Base-by-base conservation (phyloP, 2,329 filamentous ascomycete genomes). In the Pestalotiopsis sp. region DNA sequence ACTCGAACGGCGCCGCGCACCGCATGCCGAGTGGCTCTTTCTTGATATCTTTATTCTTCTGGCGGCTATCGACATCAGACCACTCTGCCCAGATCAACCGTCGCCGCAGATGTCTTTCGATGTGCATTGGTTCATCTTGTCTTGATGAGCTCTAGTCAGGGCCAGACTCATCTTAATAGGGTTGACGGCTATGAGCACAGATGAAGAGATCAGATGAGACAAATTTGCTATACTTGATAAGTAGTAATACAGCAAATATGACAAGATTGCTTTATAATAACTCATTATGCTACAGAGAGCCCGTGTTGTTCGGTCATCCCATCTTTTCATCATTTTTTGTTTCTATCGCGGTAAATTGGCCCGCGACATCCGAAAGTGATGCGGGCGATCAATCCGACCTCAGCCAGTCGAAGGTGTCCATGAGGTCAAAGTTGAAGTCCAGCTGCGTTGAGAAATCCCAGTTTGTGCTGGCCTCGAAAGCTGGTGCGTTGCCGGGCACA, bases 321-420 rank as follows among this genome's bases (percentile, higher is more conserved):
- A 36, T 36, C 31, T 36, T 36, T 36, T 9, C 7, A 36, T 36
- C 31, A 36, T 36, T 36, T 36, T 36, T n/a, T 9, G 20, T 52
- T n/a, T 52, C n/a, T 52, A 9, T 52, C 20, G 45, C 45, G 17
- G 45, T 20, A n/a, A 20, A 52, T 52, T 52, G 17, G 45, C 17
- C 9, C 45, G 20, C 45, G 45, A n/a, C 23, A 59, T 27, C 13
- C 23, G 27, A n/a, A 14, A 59, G 25, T 59, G 57, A 59, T 17
- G 25, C 57, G 23, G n/a, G n/a, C 14, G 57, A 14, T 59, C 57
- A 59, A 39, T 66, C 64, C 2, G 64, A 58, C n/a, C 77, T 68
- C 20, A 84, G 71, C 83, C 83, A 86, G 68, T 84, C 82, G 73
- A 84, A 86, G 0, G 84, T 86, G 70, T 86, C 82, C 1, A 86